These are phyloP conservation scores for Oldenlandia corymbosa DNA, from an alignment of 257 asterid genomes.

Conservation along the genomic window DNA sequence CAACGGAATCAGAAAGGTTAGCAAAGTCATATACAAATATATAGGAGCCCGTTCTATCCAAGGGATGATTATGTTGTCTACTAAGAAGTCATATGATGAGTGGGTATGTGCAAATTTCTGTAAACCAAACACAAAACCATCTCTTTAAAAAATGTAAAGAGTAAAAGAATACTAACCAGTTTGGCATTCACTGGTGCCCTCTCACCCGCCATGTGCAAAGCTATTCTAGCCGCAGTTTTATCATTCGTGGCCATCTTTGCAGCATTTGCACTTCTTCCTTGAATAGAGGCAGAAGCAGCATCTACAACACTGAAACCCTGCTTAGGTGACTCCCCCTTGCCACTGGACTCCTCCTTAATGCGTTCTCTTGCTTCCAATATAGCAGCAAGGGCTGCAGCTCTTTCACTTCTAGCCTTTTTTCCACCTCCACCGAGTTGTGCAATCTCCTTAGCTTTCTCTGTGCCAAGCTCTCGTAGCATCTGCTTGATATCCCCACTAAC, in stretches of 20 bases:
- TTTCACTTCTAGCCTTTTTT: constrained; percentile 73
- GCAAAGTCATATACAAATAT: background rate
- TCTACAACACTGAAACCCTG: constrained; percentile 86
- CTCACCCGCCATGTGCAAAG: constrained; percentile 97
- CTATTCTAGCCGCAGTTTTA: constrained; percentile 93
- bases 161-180: constrained; percentile 49
- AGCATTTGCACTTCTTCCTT: constrained; percentile 95
- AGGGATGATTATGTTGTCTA: background rate
- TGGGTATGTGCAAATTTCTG: background rate
- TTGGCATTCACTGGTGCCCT: constrained; percentile 88
- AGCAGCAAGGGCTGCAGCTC: constrained; percentile 82
- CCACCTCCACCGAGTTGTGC: constrained; percentile 99
- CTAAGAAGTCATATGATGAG: background rate
- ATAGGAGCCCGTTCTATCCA: background rate
- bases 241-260: constrained; percentile 82
- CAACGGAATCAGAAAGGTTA: background rate
- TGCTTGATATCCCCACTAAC: constrained; percentile 77
- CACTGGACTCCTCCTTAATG: constrained; percentile 59
- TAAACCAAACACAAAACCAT: constrained; percentile 11
- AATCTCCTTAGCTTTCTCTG: constrained; percentile 87
- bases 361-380: constrained; percentile 89
- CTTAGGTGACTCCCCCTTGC: constrained; percentile 40
- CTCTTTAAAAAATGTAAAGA: too few species aligned
- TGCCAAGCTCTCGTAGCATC: constrained; percentile 92
- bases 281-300: constrained; percentile 98